Base-by-base conservation (phyloP, 352 stramenopile species). In the Globisporangium cylindrosporum region DNA sequence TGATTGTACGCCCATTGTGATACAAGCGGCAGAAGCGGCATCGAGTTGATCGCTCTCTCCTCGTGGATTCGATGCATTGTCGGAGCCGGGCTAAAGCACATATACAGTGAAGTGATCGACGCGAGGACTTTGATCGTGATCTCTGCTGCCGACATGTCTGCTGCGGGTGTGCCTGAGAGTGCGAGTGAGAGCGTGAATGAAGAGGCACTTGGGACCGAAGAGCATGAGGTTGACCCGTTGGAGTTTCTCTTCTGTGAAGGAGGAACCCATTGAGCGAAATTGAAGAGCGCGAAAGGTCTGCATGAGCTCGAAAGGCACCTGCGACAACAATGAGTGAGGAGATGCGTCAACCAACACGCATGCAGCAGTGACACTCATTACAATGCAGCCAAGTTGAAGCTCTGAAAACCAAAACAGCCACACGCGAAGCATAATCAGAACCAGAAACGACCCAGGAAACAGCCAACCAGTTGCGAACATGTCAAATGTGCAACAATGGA, bases 1-100 rank as follows among this genome's bases (percentile, higher is more conserved):
- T 84, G 74, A 60, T 78, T 81, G 68, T 82, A 82, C 8, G 63
- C 56, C 78, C 76, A 84, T 29, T 80, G 74, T 4, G 71, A 65
- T 1, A 81, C 72, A n/a, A 86, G 79, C 1, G 78, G 77, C 3
- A 82, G 60, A 14, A 67, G 49, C 0, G 75, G 73, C 70, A 76
- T 79, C 43, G 72, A 66, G 3, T 74, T 76, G 10, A 72, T 75
- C 5, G 32, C 53, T 46, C 67, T 70, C 18, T 64, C 51, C 36
- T 68, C 68, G 54, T 76, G 59, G 64, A 84, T 84, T 20, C 67
- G 67, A 32, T 67, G 20, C 57, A 84, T 78, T n/a, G 60, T 65
- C 9, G 74, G 68, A 29, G 63, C 51, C 4, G 76, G 78, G 43
- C 74, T 84, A 43, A 84, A 71, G 59, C 76, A 81, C 78, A 86